Conservation (phyloP, 345 rosid species). For the Kandelia obovata region DNA sequence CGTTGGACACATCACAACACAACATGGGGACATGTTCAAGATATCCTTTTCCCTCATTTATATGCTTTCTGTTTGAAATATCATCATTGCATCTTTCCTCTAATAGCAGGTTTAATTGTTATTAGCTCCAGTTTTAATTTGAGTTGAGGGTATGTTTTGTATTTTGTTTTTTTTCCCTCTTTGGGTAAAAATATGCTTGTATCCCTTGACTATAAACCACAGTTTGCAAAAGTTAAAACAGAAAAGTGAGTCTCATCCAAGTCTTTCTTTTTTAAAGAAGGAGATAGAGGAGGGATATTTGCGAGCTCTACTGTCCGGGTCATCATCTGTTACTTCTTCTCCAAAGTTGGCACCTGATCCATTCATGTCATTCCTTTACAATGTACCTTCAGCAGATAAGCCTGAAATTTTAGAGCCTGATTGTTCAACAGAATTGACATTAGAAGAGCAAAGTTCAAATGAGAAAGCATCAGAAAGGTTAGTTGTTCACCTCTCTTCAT, state of each 20-base stretch:
- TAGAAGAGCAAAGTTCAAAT: conserved; percentile 31
- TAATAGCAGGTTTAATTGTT: too few species aligned
- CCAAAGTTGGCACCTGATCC: conserved; percentile 49
- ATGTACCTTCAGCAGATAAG: conserved; percentile 30
- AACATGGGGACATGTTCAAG: conserved; percentile 20
- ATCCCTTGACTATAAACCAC: conserved; percentile 67
- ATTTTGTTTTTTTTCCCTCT: conserved; percentile 1
- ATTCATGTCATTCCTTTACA: conserved; percentile 54
- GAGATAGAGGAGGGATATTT: conserved; percentile 44
- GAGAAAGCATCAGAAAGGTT: conserved; percentile 39
- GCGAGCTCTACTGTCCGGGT: conserved; percentile 37
- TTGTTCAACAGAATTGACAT: conserved; percentile 22
- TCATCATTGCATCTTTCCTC: too few species aligned
- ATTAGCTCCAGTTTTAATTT: too few species aligned
- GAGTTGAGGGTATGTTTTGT: neutral
- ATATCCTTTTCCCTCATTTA: conserved; percentile 23
- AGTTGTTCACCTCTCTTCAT: conserved; percentile 7
- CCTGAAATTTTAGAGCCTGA: conserved; percentile 31
- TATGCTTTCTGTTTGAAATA: too few species aligned
- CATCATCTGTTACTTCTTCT: conserved; percentile 31
- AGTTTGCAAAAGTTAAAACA: conserved; percentile 51
- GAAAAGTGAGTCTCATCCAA: conserved; percentile 44
- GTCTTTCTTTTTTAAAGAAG: conserved; percentile 35
- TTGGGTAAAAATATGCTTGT: conserved; percentile 11
- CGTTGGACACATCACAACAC: conserved; percentile 21